A percentile compares a stretch with the other conserved stretches of the same genome.
phyloP scores from a whole-genome alignment of 345 rosid genomes.

The Ricinus communis region DNA sequence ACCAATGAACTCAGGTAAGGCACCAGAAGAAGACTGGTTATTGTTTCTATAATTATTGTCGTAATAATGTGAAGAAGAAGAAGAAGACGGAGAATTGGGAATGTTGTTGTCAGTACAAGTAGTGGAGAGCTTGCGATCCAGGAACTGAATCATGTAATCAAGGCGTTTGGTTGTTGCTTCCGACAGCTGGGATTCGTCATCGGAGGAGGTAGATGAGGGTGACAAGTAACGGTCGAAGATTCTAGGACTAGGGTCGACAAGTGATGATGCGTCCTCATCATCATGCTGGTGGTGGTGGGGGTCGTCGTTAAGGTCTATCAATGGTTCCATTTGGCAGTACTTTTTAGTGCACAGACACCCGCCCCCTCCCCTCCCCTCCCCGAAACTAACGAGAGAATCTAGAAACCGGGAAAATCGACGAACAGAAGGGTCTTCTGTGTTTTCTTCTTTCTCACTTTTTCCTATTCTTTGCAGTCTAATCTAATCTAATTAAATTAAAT shows the following conservation, averaged over 20 bases:
- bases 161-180: slow-evolving; percentile 70
- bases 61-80: neutral
- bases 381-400: too few species aligned
- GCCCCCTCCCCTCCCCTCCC: too few species aligned
- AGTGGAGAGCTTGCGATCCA: slow-evolving; percentile 66
- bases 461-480: too few species aligned
- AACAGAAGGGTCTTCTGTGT: too few species aligned
- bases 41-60: neutral
- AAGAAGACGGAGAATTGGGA: neutral
- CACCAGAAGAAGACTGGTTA: neutral
- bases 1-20: slow-evolving; percentile 27
- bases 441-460: too few species aligned
- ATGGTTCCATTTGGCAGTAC: too few species aligned
- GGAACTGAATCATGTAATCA: slow-evolving; percentile 87
- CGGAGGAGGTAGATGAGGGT: slow-evolving; percentile 38
- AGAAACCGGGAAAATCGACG: too few species aligned
- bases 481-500: too few species aligned
- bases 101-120: neutral
- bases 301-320: too few species aligned
- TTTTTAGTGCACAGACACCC: too few species aligned
- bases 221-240: slow-evolving; percentile 67
- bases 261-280: neutral
- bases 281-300: too few species aligned
- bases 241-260: slow-evolving; percentile 37
- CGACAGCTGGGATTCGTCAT: slow-evolving; percentile 33